Percentiles rank a stretch among this genome's conserved stretches.
phyloP scores from a whole-genome alignment of 805 yeast genomes.

The Candida sithepensis region DNA sequence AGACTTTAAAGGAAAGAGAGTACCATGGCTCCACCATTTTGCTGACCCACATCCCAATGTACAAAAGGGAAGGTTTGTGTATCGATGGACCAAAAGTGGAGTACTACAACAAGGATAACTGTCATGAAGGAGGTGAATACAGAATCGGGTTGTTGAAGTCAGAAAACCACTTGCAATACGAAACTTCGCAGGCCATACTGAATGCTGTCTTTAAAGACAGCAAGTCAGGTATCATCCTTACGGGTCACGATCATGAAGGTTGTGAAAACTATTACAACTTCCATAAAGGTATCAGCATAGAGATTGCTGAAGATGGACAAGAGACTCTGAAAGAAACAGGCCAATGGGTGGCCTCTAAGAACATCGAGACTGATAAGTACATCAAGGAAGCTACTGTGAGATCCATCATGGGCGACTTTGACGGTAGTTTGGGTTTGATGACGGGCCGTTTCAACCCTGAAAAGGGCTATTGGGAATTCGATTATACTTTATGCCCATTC shows the following conservation, averaged over 20 bases:
- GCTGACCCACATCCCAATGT: slow-evolving; percentile 86
- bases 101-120: slow-evolving; percentile 52
- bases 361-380: slow-evolving; percentile 31
- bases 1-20: slow-evolving; percentile 48
- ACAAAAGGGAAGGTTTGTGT: slow-evolving; percentile 78
- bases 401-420: slow-evolving; percentile 95
- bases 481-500: slow-evolving; percentile 74
- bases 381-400: slow-evolving; percentile 80
- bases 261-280: slow-evolving; percentile 69
- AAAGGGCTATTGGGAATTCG: slow-evolving; percentile 55
- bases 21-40: slow-evolving; percentile 79
- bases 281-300: slow-evolving; percentile 15
- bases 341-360: slow-evolving; percentile 59
- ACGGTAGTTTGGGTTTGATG: slow-evolving; percentile 83
- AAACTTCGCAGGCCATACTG: slow-evolving; percentile 63
- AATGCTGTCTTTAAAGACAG: slow-evolving; percentile 64
- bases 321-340: slow-evolving; percentile 24
- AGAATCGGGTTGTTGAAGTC: slow-evolving; percentile 70
- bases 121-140: slow-evolving; percentile 51
- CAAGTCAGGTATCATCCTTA: slow-evolving; percentile 74
- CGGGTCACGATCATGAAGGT: slow-evolving; percentile 97
- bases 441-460: slow-evolving; percentile 61
- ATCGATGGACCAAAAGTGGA: slow-evolving; percentile 77
- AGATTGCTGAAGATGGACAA: background rate
- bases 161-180: slow-evolving; percentile 77